phyloP scores from a whole-genome alignment of 495 filamentous ascomycete species.

The Copromyces sp. region DNA sequence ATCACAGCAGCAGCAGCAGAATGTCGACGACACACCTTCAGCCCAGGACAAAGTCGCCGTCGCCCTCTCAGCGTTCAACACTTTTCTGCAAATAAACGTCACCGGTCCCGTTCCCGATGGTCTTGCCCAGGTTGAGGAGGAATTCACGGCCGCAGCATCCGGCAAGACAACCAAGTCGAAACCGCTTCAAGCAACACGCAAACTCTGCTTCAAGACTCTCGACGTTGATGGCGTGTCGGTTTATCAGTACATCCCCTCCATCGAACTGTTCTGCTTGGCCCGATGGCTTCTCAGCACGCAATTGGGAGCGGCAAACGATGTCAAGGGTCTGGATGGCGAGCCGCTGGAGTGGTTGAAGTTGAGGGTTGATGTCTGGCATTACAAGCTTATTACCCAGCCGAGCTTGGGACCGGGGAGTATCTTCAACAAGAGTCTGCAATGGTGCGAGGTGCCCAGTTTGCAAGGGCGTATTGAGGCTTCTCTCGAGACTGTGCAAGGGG shows the following conservation, averaged over 20 bases:
- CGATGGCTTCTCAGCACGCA: slow-evolving; percentile 51
- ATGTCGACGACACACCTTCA: background rate
- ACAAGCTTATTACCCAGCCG: slow-evolving; percentile 72
- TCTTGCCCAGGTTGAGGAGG: slow-evolving; percentile 14
- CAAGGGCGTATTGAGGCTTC: slow-evolving; percentile 39
- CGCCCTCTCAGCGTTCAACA: slow-evolving; percentile 61
- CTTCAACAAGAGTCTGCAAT: slow-evolving; percentile 33
- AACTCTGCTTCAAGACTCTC: slow-evolving; percentile 50
- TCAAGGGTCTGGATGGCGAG: background rate
- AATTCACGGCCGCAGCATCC: slow-evolving; percentile 18
- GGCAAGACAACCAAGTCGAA: slow-evolving; percentile 1
- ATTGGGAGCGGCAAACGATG: slow-evolving; percentile 4
- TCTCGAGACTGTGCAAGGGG: slow-evolving; percentile 33
- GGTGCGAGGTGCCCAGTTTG: slow-evolving; percentile 40
- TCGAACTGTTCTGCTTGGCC: slow-evolving; percentile 74
- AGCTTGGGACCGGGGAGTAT: slow-evolving; percentile 43
- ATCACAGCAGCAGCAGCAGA: slow-evolving; percentile 31
- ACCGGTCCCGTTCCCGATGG: slow-evolving; percentile 72
- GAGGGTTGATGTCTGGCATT: slow-evolving; percentile 75
- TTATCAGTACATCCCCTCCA: slow-evolving; percentile 71
- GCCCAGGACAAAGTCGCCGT: slow-evolving; percentile 33
- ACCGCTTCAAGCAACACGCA: background rate
- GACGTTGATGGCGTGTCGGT: slow-evolving; percentile 76
- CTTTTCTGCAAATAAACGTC: slow-evolving; percentile 86
- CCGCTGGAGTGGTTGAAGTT: slow-evolving; percentile 44